A percentile compares a stretch with the other conserved stretches of the same genome.
Conservation (phyloP, 352 stramenopile species). For the Globisporangium solare region DNA sequence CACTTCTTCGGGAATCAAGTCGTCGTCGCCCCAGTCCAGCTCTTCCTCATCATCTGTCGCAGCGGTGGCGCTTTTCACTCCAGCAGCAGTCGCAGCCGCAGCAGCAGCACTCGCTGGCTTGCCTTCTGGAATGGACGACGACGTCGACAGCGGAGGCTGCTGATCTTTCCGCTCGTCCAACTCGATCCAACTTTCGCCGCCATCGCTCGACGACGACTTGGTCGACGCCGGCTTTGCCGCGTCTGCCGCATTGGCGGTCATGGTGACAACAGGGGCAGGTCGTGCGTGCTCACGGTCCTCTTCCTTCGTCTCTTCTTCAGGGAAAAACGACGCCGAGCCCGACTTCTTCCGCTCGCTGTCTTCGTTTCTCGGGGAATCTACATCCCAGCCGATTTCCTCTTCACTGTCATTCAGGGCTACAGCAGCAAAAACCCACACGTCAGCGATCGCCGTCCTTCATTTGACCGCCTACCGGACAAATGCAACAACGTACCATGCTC, state of each 20-base stretch:
- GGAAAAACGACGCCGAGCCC: constrained; percentile 21
- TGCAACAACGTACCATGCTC: constrained; percentile 36
- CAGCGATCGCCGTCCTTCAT: too few species aligned
- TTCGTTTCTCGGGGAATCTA: constrained; percentile 48
- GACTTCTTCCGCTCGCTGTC: constrained; percentile 24
- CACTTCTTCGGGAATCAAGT: constrained; percentile 27
- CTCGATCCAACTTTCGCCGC: constrained; percentile 57
- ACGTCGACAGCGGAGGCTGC: constrained; percentile 33
- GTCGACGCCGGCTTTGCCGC: background rate
- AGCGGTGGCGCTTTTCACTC: too few species aligned
- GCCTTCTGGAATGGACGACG: constrained; percentile 26
- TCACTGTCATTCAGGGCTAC: constrained; percentile 55
- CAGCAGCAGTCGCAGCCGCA: constrained; percentile 2
- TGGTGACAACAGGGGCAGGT: constrained; percentile 2
- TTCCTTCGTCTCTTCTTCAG: constrained; percentile 42
- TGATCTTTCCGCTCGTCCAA: constrained; percentile 55
- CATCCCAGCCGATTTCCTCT: constrained; percentile 67
- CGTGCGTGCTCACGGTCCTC: constrained; percentile 3
- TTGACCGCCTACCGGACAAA: too few species aligned
- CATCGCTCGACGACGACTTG: constrained; percentile 42
- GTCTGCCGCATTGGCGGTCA: background rate
- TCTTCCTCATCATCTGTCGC: constrained; percentile 31
- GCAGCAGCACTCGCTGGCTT: background rate
- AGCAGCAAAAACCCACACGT: background rate
- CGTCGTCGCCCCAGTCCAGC: constrained; percentile 65